Evolutionary conservation across 2,329 filamentous ascomycete genomes (phyloP).

Genomic region (Paracamarosporium sp.): DNA sequence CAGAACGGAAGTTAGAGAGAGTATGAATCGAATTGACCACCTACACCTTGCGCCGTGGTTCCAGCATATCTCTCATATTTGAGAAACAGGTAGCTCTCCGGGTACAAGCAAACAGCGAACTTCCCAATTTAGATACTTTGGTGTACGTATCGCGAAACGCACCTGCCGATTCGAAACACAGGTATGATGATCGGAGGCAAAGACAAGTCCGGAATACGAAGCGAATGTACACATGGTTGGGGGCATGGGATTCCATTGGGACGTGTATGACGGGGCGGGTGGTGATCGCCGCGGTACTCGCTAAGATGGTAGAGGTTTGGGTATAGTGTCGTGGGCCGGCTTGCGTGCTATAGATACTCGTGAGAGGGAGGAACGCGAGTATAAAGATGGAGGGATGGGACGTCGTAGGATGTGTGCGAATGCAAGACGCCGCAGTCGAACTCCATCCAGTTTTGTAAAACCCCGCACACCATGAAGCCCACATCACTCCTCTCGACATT

Average conservation of each 20-base stretch:
- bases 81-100: no score
- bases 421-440: neutral
- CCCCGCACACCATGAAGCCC: constrained; percentile 1
- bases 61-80: no score
- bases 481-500: constrained; percentile 3
- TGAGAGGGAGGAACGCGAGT: neutral
- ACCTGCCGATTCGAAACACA: neutral
- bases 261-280: neutral
- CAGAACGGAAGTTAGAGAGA: no score
- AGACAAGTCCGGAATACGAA: constrained; percentile 9
- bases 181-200: neutral
- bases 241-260: neutral
- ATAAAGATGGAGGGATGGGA: neutral
- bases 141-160: constrained; percentile 2
- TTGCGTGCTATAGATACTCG: neutral
- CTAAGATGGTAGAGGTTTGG: neutral
- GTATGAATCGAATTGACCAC: neutral
- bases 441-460: neutral
- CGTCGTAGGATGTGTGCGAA: neutral
- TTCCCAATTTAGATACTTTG: neutral
- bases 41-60: neutral
- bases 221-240: constrained; percentile 4
- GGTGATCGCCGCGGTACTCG: constrained; percentile 1
- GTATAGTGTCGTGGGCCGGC: neutral
- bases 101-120: neutral